Percentiles rank a stretch among this genome's conserved stretches.
Evolutionary conservation across 495 filamentous ascomycete species (phyloP).

Genomic region (Aspergillus bertholletiae): DNA sequence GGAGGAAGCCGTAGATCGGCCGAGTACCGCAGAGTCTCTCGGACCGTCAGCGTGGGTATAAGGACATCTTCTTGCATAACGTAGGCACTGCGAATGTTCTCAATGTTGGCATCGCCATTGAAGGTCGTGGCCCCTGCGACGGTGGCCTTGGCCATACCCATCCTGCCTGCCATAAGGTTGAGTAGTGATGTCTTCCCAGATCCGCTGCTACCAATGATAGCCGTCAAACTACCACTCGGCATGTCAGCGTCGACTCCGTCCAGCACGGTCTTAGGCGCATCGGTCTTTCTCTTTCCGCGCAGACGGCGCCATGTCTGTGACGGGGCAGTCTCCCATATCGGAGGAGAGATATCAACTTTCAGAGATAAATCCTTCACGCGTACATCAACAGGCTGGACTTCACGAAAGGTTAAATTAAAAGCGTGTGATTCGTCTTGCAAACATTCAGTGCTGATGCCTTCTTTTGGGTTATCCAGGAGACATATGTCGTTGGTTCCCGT

Average conservation of each 20-base stretch:
- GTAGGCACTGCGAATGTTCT: constrained; percentile 59
- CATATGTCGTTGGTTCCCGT: neutral
- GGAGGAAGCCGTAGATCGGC: constrained; percentile 63
- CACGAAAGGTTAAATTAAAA: constrained; percentile 51
- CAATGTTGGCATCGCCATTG: constrained; percentile 44
- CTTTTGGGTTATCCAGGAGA: neutral
- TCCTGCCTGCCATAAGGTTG: constrained; percentile 64
- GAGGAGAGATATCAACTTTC: constrained; percentile 48
- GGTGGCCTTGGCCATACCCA: constrained; percentile 35
- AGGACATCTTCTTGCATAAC: constrained; percentile 76
- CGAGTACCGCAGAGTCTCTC: constrained; percentile 68
- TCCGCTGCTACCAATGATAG: constrained; percentile 70
- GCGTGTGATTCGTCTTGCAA: constrained; percentile 1
- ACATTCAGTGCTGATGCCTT: neutral
- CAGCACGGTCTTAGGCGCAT: constrained; percentile 39
- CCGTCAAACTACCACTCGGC: constrained; percentile 60
- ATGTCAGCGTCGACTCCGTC: constrained; percentile 52
- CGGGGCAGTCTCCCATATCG: constrained; percentile 29
- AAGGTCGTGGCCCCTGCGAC: constrained; percentile 18
- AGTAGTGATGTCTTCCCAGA: constrained; percentile 71
- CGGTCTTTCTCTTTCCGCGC: constrained; percentile 17
- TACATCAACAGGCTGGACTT: constrained; percentile 58
- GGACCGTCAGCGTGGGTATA: constrained; percentile 65
- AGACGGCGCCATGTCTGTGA: constrained; percentile 20
- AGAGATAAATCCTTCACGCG: constrained; percentile 52